Conservation (phyloP, 169 alveolate genomes). For the Babesia gibsoni region DNA sequence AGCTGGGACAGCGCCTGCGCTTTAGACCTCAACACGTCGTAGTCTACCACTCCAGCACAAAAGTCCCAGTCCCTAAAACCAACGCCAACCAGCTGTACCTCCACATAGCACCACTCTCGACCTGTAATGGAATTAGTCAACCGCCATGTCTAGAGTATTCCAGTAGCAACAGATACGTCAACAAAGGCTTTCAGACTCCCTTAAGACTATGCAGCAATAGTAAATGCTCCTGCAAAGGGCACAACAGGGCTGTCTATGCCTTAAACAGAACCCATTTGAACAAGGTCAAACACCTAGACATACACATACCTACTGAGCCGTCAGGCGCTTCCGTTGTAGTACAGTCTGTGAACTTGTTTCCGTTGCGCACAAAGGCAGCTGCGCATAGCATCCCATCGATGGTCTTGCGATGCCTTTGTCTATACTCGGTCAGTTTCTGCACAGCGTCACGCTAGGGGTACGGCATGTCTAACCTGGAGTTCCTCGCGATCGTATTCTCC, state of each 20-base stretch:
- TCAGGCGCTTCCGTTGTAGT: slow-evolving; percentile 86
- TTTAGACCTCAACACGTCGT: slow-evolving; percentile 75
- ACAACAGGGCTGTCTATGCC: no score
- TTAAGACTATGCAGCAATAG: no score
- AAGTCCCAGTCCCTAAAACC: slow-evolving; percentile 90
- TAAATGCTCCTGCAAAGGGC: no score
- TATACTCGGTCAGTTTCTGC: slow-evolving; percentile 84
- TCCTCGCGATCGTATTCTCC: slow-evolving; percentile 57
- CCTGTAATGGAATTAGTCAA: slow-evolving; percentile 48
- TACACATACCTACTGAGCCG: slow-evolving; percentile 79
- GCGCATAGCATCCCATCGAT: slow-evolving; percentile 88
- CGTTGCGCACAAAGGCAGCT: slow-evolving; percentile 89
- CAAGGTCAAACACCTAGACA: no score
- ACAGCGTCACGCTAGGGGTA: neutral
- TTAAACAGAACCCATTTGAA: no score
- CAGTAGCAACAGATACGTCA: neutral
- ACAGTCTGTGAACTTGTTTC: slow-evolving; percentile 86
- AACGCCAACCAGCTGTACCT: slow-evolving; percentile 85
- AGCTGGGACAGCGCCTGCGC: slow-evolving; percentile 56
- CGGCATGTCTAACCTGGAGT: slow-evolving; percentile 16
- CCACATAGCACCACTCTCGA: slow-evolving; percentile 89
- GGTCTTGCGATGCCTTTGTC: slow-evolving; percentile 88
- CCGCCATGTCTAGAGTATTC: neutral
- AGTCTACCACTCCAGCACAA: slow-evolving; percentile 79
- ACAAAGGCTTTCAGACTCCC: no score